phyloP scores from a whole-genome alignment of 352 stramenopile species.

The Pythium chondricola region DNA sequence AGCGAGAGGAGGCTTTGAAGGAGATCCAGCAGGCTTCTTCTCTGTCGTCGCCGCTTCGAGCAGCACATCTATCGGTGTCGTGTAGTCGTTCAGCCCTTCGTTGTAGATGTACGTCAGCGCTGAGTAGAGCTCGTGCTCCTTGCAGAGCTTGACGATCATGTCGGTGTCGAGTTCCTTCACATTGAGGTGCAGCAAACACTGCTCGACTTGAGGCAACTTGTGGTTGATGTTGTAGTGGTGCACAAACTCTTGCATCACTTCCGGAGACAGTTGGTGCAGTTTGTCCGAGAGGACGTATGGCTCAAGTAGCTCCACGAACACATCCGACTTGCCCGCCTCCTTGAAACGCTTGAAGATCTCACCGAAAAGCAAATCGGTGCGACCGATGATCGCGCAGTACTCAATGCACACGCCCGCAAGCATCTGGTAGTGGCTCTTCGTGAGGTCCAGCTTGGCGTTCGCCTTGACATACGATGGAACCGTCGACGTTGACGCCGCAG shows the following conservation, averaged over 20 bases:
- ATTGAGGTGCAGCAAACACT: constrained; percentile 93
- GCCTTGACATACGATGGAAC: constrained; percentile 44
- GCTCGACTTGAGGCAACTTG: constrained; percentile 87
- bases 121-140: constrained; percentile 90
- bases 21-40: constrained; percentile 24
- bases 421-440: constrained; percentile 95
- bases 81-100: constrained; percentile 89
- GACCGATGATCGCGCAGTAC: constrained; percentile 88
- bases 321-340: constrained; percentile 68
- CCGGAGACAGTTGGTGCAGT: constrained; percentile 85
- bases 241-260: constrained; percentile 93
- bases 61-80: constrained; percentile 87
- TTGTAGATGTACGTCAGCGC: constrained; percentile 95
- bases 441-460: constrained; percentile 81
- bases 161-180: constrained; percentile 93
- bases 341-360: constrained; percentile 87
- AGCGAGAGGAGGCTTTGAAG: constrained; percentile 9
- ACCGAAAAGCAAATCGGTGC: constrained; percentile 80
- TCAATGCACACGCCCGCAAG: constrained; percentile 94
- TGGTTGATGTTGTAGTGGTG: constrained; percentile 85
- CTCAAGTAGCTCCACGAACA: constrained; percentile 92
- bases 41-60: constrained; percentile 68
- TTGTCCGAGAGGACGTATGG: constrained; percentile 94
- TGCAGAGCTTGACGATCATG: constrained; percentile 90
- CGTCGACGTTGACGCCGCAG: constrained; percentile 16